Conservation (phyloP, 768 basidiomycete species). For the Strobilomyces echinocephalus region DNA sequence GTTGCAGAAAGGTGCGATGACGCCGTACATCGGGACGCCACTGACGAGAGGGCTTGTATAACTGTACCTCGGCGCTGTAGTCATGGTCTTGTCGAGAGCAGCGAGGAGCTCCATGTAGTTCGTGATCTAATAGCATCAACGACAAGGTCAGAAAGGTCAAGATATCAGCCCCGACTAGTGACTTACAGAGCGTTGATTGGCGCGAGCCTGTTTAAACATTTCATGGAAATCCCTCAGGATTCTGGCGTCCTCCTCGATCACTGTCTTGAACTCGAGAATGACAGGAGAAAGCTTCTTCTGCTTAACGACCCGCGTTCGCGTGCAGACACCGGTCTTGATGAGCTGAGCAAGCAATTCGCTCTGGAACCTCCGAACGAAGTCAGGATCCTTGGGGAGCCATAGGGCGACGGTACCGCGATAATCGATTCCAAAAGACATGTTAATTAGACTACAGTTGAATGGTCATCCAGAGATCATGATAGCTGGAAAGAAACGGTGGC, state of each 20-base stretch:
- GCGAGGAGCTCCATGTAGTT: conserved; percentile 6
- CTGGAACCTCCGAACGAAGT: conserved; percentile 5
- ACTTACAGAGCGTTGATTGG: neutral
- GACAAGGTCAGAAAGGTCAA: neutral
- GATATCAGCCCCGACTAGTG: neutral
- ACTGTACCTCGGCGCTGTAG: conserved; percentile 8
- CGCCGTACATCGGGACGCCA: conserved; percentile 18
- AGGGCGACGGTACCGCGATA: conserved; percentile 20
- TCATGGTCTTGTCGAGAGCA: conserved; percentile 10
- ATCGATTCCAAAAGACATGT: conserved; percentile 13
- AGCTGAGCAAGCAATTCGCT: conserved; percentile 28
- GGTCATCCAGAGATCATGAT: neutral
- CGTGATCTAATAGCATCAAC: neutral
- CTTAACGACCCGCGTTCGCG: conserved; percentile 4
- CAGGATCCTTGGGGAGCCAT: conserved; percentile 18
- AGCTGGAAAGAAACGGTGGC: neutral
- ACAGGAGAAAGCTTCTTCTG: conserved; percentile 8
- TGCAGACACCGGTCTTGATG: conserved; percentile 14
- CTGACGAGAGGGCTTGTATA: conserved; percentile 16
- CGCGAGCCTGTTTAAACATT: neutral
- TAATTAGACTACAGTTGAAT: neutral
- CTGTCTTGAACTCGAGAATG: conserved; percentile 19
- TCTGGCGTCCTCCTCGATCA: neutral
- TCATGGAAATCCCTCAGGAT: neutral
- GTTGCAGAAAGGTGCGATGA: conserved; percentile 20